phyloP scores from a whole-genome alignment of 148 eudicot species.

The Persicaria tinctoria region DNA sequence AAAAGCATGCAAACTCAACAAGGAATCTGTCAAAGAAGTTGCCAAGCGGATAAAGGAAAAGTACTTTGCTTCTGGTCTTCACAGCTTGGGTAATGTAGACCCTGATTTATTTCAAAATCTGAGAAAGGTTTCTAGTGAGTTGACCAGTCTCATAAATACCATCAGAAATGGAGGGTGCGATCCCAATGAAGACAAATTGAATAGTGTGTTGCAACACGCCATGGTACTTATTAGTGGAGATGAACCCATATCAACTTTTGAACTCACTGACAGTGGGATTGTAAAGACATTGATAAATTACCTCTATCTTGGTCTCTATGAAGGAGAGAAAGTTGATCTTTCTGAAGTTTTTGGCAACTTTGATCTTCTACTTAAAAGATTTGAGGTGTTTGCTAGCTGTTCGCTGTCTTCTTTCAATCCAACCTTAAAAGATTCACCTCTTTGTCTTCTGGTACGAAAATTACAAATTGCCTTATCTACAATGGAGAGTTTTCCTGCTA shows the following conservation, averaged over 20 bases:
- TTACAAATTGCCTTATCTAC: slow-evolving; percentile 73
- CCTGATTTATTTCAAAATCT: slow-evolving; percentile 66
- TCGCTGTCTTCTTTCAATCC: slow-evolving; percentile 36
- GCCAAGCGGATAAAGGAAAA: slow-evolving; percentile 53
- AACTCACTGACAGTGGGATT: slow-evolving; percentile 85
- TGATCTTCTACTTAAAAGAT: slow-evolving; percentile 41
- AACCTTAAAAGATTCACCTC: slow-evolving; percentile 26
- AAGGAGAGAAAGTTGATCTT: slow-evolving; percentile 19
- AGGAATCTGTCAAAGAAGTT: slow-evolving; percentile 47
- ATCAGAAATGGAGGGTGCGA: slow-evolving; percentile 17
- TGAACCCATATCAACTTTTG: slow-evolving; percentile 83
- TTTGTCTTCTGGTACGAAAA: slow-evolving; percentile 44
- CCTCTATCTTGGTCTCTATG: slow-evolving; percentile 43
- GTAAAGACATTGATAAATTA: slow-evolving; percentile 55
- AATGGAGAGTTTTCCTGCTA: slow-evolving; percentile 61
- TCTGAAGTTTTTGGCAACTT: slow-evolving; percentile 16
- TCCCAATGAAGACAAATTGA: slow-evolving; percentile 45
- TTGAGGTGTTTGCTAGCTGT: slow-evolving; percentile 59
- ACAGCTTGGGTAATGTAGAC: slow-evolving; percentile 39
- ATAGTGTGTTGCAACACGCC: slow-evolving; percentile 39
- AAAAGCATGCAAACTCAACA: slow-evolving; percentile 54
- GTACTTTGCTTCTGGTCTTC: slow-evolving; percentile 38
- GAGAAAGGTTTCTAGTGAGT: slow-evolving; percentile 39
- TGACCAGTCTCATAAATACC: slow-evolving; percentile 40
- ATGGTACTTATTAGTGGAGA: slow-evolving; percentile 53